Percentiles rank a stretch among this genome's conserved stretches.
Conservation (phyloP, 2,329 filamentous ascomycete genomes). For the Cytospora piceae region DNA sequence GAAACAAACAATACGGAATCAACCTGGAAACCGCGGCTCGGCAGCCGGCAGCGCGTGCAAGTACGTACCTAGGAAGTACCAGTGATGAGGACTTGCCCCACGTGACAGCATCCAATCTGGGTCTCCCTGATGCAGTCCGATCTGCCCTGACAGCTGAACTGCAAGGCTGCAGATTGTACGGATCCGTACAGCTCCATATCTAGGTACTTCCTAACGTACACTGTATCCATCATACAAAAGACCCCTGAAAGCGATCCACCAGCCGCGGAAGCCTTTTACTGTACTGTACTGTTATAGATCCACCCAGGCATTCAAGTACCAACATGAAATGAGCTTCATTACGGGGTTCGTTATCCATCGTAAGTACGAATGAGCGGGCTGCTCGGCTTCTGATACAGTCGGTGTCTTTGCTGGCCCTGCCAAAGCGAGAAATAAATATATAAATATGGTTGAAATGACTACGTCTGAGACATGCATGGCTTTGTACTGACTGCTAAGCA, state of each 20-base stretch:
- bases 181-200: not conserved
- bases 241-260: constrained; percentile 1
- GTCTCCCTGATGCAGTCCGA: not conserved
- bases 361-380: not conserved
- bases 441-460: too few species aligned
- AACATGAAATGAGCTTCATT: not conserved
- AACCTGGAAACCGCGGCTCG: not conserved
- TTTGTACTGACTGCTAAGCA: too few species aligned
- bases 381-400: not conserved
- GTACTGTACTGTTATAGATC: not conserved
- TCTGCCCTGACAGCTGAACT: constrained; percentile 3
- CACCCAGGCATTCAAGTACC: not conserved
- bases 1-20: not conserved
- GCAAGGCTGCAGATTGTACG: not conserved
- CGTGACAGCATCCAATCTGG: not conserved
- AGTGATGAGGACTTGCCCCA: not conserved
- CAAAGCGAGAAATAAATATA: not conserved
- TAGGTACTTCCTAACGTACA: not conserved
- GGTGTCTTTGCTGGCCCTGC: not conserved
- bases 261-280: not conserved
- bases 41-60: not conserved
- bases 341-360: not conserved
- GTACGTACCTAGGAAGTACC: not conserved
- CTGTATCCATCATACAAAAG: not conserved
- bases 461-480: too few species aligned